Percentiles rank a stretch among this genome's conserved stretches.
phyloP scores from a whole-genome alignment of 805 yeast genomes.

The Kregervanrija delftensis region DNA sequence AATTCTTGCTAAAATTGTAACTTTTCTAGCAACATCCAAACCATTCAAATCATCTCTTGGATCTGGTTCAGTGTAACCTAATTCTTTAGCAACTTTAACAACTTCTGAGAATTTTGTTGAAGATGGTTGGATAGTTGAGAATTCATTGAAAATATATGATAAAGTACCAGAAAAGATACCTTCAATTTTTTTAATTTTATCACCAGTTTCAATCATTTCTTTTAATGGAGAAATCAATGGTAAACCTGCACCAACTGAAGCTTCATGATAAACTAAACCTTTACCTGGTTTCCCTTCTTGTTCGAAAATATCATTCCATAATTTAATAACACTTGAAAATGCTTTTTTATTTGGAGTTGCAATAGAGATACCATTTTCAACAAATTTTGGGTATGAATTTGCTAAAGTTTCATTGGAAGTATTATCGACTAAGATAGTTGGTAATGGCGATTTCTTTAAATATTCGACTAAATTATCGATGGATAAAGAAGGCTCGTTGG shows the following conservation, averaged over 20 bases:
- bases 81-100: conserved; percentile 77
- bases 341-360: conserved; percentile 99
- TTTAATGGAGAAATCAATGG: conserved; percentile 86
- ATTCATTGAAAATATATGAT: conserved; percentile 91
- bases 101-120: conserved; percentile 80
- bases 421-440: conserved; percentile 87
- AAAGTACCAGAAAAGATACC: conserved; percentile 96
- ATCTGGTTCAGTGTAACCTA: conserved; percentile 98
- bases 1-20: conserved; percentile 89
- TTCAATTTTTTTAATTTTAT: conserved; percentile 82
- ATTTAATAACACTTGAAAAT: conserved; percentile 65
- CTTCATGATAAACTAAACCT: conserved; percentile 92
- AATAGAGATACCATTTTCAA: conserved; percentile 74
- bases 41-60: conserved; percentile 99
- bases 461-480: conserved; percentile 53
- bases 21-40: conserved; percentile 96
- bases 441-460: conserved; percentile 59
- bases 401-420: conserved; percentile 83
- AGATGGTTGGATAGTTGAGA: conserved; percentile 59
- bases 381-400: conserved; percentile 64
- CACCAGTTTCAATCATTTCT: conserved; percentile 90
- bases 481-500: conserved; percentile 44
- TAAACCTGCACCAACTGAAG: conserved; percentile 97
- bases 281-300: conserved; percentile 46
- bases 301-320: conserved; percentile 72